Evolutionary conservation across 768 basidiomycete species (phyloP), one percentile per base, ranked within the genome.

Genomic region (Leccinum arenicola): DNA sequence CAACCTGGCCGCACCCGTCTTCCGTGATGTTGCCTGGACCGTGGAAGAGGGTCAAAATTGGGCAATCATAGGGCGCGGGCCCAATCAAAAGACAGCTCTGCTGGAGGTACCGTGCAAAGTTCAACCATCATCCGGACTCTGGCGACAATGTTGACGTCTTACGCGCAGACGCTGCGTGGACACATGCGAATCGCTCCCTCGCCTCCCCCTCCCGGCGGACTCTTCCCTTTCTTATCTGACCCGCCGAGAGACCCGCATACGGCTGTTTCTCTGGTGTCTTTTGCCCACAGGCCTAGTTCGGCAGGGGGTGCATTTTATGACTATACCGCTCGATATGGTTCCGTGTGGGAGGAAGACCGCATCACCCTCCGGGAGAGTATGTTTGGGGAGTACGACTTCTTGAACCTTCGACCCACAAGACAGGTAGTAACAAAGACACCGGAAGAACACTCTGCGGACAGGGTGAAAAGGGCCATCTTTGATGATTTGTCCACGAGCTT

Each of bases 261-360:
- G 7, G 73, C 73, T 31, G 68, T 91, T 36, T 75, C 79, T 15
- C 71, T 85, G 33, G 88, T 92, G 8, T 85, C 87, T 1, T 91
- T 91, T 61, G 80, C 85, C 0, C 85, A 89, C 60, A 80, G 85
- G 17, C 76, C 80, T 1, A 77, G 80, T 19, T 77, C 77, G 1
- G 75, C 79, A 0, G 84, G 84, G 0, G 86, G 88, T 8, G 90
- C 82, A 11, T 98, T 98, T 75, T 89, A 90, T 60, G 95, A 98
- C 74, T 97, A 89, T 68, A 90, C 93, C 0, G 93, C 95, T 3
- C 85, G 95, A 3, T 98, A 98, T 69, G 93, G 92, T 21, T 89
- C 91, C 0, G 83, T 94, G 38, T 78, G 89, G 17, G 95, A 96
- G 17, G 91, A 89, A 67, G 95, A 96, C 68, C 81, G 82, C 29